These are phyloP conservation scores for Orbilia quercus DNA, from an alignment of 2,329 filamentous ascomycete genomes.

Conservation along the genomic window DNA sequence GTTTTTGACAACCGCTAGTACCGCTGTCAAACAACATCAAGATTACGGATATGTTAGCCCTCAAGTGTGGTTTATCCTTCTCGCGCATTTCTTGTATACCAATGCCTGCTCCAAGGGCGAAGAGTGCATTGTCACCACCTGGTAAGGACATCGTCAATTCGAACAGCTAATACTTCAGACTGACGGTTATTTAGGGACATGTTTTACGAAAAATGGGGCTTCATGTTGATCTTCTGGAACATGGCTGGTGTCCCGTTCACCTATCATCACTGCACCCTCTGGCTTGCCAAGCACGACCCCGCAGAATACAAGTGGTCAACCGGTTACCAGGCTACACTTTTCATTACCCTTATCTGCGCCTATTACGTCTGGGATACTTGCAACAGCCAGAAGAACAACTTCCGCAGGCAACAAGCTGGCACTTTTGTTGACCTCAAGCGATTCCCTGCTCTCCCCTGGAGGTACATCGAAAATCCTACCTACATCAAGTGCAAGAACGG, in stretches of 20 bases:
- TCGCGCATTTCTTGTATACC: conserved; percentile 92
- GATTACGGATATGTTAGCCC: conserved; percentile 84
- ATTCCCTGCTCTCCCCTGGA: conserved; percentile 92
- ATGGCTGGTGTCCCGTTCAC: conserved; percentile 88
- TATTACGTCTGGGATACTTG: conserved; percentile 94
- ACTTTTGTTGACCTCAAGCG: conserved; percentile 76
- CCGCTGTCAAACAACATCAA: conserved; percentile 85
- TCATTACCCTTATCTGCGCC: conserved; percentile 77
- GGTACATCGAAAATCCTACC: conserved; percentile 81
- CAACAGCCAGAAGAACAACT: conserved; percentile 94
- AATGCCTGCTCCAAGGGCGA: conserved; percentile 93
- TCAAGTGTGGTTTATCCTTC: conserved; percentile 84
- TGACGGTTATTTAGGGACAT: conserved; percentile 73
- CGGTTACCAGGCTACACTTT: conserved; percentile 70
- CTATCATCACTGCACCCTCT: conserved; percentile 94
- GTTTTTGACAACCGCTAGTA: conserved; percentile 79
- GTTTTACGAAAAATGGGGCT: conserved; percentile 97
- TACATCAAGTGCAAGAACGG: conserved; percentile 78
- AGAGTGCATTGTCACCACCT: conserved; percentile 88
- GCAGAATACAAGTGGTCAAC: conserved; percentile 81
- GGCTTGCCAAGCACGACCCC: conserved; percentile 84
- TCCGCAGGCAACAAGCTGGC: conserved; percentile 82
- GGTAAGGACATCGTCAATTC: conserved; percentile 65
- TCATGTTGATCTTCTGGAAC: conserved; percentile 99
- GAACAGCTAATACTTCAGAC: not conserved